Conservation (phyloP, 306 rosid species). For the Luffa aegyptiaca region DNA sequence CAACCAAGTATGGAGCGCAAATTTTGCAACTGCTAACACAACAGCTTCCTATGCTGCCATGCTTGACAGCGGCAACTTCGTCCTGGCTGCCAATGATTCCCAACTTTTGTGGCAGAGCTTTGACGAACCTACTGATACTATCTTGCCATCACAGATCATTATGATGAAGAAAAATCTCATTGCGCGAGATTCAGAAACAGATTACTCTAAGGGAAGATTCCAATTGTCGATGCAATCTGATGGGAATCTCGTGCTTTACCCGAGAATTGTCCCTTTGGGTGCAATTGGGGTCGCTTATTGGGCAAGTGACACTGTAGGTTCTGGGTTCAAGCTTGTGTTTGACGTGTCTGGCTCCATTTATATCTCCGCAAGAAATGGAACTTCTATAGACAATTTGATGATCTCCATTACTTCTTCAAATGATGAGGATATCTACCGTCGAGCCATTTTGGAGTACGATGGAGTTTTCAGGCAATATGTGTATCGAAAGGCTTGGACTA, state of each 20-base stretch:
- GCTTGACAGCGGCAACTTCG: conserved; percentile 49
- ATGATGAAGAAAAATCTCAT: background rate
- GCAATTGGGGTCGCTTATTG: background rate
- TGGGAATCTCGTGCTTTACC: conserved; percentile 18
- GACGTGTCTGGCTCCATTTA: conserved; percentile 26
- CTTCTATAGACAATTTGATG: background rate
- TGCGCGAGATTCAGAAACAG: conserved; percentile 17
- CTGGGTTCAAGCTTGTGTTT: conserved; percentile 20
- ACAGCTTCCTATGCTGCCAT: conserved; percentile 23
- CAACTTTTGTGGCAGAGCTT: conserved; percentile 39
- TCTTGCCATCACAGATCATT: conserved; percentile 36
- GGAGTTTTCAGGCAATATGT: conserved; percentile 50
- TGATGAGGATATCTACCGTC: conserved; percentile 18
- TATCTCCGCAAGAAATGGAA: conserved; percentile 4
- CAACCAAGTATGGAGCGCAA: conserved; percentile 6
- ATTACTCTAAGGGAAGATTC: conserved; percentile 46
- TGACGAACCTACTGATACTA: conserved; percentile 39
- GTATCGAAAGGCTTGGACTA: conserved; percentile 25
- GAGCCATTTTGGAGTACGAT: conserved; percentile 44
- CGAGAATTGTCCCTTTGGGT: conserved; percentile 22
- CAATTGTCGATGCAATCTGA: conserved; percentile 12
- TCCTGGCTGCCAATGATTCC: conserved; percentile 10
- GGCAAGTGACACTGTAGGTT: background rate
- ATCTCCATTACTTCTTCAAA: background rate
- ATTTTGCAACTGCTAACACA: background rate